Base-by-base conservation (phyloP, 805 yeast species). In the Metschnikowia gruessii region DNA sequence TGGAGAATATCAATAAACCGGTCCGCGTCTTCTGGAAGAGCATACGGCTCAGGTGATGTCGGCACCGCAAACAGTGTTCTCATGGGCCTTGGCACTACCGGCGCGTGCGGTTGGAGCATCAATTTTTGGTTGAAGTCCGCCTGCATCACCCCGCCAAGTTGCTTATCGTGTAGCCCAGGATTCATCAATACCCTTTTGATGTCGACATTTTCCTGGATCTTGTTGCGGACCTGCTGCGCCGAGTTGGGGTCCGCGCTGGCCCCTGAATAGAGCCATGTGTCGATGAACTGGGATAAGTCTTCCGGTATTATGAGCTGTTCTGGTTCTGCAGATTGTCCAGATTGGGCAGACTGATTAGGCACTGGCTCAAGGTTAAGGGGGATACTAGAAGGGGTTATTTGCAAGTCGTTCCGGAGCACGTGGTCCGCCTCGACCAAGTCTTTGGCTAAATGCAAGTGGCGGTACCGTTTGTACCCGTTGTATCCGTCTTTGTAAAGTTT, bases 401-500 rank as follows among this genome's bases (percentile, higher is more conserved):
- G 42, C 26, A 51, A 30, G 15, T 52, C 55, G 17, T 38, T 36
- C 1, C 33, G 39, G 4, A 51, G 44, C 13, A 35, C 19, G 26
- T 58, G 37, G 28, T 68, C 72, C 9, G 73, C 63, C 40, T 65
- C 70, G 17, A 46, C 43, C 36, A 69, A 55, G 43, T 69, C 75
- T 35, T 55, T 62, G 1, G 51, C 53, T 2, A 49, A 32, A 55
- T 70, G 76, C 29, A 66, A 52, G 40, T 59, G 60, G 13, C 65
- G 35, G 48, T 66, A 73, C 1, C 68, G 64, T 29, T 57, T 53
- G 52, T 74, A 74, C 13, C 43, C 48, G 9, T 51, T 45, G 28
- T 51, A 54, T 4, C 76, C 77, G 46, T 65, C 59, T 37, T 58
- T 55, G 54, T 72, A 74, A 8, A 68, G 57, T 12, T 69, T 62